Evolutionary conservation across 129 eudicot genomes (phyloP).

Genomic region (Chrysanthemum seticuspe): DNA sequence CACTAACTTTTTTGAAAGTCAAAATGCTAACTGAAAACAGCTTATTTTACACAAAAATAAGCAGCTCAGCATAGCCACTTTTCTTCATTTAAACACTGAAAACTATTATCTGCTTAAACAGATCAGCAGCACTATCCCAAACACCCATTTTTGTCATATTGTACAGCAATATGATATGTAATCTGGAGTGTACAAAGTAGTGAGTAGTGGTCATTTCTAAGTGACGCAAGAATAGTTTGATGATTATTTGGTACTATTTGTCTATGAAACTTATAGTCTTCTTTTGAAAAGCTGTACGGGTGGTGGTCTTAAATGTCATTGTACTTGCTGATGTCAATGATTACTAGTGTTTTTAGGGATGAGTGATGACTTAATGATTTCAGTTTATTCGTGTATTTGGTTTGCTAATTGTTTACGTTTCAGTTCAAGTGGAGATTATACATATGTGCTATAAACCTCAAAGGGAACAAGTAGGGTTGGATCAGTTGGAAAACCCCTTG

Average conservation of each 20-base stretch:
- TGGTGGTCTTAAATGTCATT: conserved; percentile 3
- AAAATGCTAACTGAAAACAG: no score
- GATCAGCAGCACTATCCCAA: no score
- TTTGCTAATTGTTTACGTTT: neutral
- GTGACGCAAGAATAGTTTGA: neutral
- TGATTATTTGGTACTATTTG: conserved; percentile 4
- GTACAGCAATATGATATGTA: conserved; percentile 1
- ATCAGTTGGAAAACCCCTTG: no score
- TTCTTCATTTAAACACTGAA: neutral
- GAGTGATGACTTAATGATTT: neutral
- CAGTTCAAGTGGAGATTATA: neutral
- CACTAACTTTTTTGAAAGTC: no score
- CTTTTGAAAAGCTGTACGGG: neutral
- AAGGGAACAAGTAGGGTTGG: no score
- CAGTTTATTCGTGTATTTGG: neutral
- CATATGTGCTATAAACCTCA: neutral
- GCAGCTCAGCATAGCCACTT: no score
- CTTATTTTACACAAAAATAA: no score
- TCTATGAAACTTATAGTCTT: neutral
- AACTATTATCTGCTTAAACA: neutral
- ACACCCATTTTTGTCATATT: neutral
- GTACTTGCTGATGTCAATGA: neutral
- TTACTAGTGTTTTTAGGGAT: neutral
- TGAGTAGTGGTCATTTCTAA: conserved; percentile 1
- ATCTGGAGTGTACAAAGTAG: conserved; percentile 4